Conservation (phyloP, 306 rosid genomes). For the Castanospermum australe region DNA sequence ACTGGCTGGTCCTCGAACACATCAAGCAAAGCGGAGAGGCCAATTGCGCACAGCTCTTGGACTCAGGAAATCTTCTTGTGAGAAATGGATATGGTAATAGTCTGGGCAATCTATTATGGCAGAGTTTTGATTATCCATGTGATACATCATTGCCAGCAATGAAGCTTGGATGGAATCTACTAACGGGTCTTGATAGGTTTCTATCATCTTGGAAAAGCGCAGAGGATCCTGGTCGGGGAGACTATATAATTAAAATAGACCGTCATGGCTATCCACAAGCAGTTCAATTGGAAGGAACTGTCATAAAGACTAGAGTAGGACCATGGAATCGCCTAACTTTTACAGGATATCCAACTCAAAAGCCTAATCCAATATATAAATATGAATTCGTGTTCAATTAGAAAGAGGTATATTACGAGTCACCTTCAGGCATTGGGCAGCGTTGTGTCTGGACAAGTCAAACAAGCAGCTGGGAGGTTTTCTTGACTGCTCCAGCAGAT, state of each 20-base stretch:
- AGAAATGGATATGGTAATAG: not conserved
- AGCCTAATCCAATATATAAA: not conserved
- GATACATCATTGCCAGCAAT: constrained; percentile 6
- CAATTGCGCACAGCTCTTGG: not conserved
- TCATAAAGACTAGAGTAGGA: not conserved
- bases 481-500: not conserved
- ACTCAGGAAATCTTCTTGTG: not conserved
- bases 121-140: constrained; percentile 4
- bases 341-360: not conserved
- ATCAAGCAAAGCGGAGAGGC: not conserved
- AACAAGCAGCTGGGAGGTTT: not conserved
- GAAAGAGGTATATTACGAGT: constrained; percentile 3
- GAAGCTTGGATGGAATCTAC: constrained; percentile 13
- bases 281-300: not conserved
- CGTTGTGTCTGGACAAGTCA: not conserved
- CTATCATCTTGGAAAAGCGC: constrained; percentile 11
- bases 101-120: not conserved
- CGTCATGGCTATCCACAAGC: not conserved
- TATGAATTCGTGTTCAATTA: not conserved
- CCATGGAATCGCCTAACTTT: constrained; percentile 12
- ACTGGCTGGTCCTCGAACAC: not conserved
- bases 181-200: not conserved
- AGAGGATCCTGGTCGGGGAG: constrained; percentile 5
- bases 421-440: not conserved
- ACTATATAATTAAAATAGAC: not conserved